Conservation (phyloP, 2,329 filamentous ascomycete species). For the Juglanconis oblonga region DNA sequence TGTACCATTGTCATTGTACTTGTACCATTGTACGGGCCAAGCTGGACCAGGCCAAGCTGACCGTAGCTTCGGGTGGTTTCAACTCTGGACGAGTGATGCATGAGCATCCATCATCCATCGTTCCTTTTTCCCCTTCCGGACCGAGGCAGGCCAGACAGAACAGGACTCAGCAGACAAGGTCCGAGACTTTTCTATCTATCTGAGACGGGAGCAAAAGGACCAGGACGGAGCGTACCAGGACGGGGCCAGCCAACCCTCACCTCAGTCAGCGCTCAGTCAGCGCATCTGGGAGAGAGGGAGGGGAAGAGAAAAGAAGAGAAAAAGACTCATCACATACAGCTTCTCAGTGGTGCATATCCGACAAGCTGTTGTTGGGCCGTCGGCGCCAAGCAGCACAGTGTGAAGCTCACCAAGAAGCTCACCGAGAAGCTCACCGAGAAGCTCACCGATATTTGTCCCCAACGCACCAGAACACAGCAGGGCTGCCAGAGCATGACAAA, state of each 20-base stretch:
- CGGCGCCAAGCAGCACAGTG: neutral
- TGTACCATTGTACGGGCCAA: no score
- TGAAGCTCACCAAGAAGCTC: neutral
- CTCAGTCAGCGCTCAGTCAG: no score
- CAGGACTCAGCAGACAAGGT: no score
- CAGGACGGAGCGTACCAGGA: neutral
- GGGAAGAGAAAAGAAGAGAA: no score
- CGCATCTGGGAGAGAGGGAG: no score
- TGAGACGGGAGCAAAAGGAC: neutral
- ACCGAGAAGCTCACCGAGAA: neutral
- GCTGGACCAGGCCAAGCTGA: no score
- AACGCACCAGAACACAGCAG: neutral
- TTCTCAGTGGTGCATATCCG: neutral
- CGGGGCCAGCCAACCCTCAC: neutral
- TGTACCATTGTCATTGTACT: no score
- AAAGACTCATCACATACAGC: no score
- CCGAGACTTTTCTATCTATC: no score
- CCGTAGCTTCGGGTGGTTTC: no score
- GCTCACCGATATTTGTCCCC: neutral
- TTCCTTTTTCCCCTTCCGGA: neutral
- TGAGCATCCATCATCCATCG: no score
- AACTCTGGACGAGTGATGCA: no score
- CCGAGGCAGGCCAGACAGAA: neutral
- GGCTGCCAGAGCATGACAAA: slow-evolving; percentile 46
- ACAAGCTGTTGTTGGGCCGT: neutral